Evolutionary conservation across 352 stramenopile genomes (phyloP), one percentile per base, ranked within the genome.

Genomic region (Phytophthora sp.): DNA sequence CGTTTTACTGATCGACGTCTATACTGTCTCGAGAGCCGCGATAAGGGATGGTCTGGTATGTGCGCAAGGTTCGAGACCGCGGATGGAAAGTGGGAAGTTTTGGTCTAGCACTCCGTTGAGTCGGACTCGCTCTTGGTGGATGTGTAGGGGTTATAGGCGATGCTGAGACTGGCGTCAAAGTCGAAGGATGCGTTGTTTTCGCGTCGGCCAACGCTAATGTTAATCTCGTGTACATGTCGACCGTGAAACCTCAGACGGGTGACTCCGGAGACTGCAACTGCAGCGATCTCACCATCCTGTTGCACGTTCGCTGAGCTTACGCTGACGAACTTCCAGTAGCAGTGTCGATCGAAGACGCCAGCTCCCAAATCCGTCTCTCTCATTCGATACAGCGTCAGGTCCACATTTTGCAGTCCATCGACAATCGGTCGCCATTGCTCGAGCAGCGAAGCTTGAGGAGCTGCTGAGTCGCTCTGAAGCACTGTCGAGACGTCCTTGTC

Each of bases 371-470:
- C 21, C 15, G 13, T 57, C 36, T 75, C 59, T 7, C 74, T 24
- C 31, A 69, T 58, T 15, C 55, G 50, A 9, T 68, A n/a, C 23
- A 79, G 63, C 33, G 57, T 68, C 66, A 83, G 45, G 33, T 69
- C 67, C 16, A 79, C 45, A 55, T 79, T 76, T 41, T 76, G 69
- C 16, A 79, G 52, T 33, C 54, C 75, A n/a, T 78, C 69, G 30
- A 72, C 52, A 60, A 83, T 49, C 23, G 21, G 36, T 41, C 55
- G 59, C 76, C 76, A 84, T 53, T 84, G 76, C 15, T 69, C 31
- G 12, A 70, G 23, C 31, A 84, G 21, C 5, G 45, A 67, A 13
- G 20, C 12, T 39, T 71, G 61, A 24, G 47, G 21, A 41, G 51
- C 30, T 36, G 26, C 15, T 11, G 41, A 38, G 26, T 33, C 20